Percentiles rank a stretch among this genome's conserved stretches.
Conservation (phyloP, 768 basidiomycete species). For the Tulasnella sp. region DNA sequence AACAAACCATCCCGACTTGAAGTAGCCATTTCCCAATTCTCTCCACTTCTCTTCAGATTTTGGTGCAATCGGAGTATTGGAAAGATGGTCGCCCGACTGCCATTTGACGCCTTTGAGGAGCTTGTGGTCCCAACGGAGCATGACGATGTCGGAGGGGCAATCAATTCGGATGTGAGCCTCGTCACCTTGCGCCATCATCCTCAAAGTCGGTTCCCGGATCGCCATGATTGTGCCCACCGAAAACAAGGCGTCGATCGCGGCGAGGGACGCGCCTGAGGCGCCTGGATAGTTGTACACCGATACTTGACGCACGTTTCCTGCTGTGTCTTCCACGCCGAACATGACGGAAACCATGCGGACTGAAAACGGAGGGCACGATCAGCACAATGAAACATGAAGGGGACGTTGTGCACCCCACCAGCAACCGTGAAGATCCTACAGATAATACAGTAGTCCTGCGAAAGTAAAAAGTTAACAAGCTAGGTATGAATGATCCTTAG, state of each 20-base stretch:
- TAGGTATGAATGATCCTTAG: background rate
- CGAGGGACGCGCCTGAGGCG: background rate
- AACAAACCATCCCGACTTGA: conserved; percentile 6
- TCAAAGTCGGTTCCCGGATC: conserved; percentile 20
- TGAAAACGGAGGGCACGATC: background rate
- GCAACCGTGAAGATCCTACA: background rate
- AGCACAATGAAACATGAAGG: no score
- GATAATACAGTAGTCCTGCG: background rate
- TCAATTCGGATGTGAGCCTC: conserved; percentile 17
- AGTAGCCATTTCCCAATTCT: conserved; percentile 14
- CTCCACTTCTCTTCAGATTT: conserved; percentile 4
- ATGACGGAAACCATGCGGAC: conserved; percentile 8
- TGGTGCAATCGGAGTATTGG: background rate
- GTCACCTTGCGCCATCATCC: background rate
- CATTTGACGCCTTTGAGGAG: conserved; percentile 4
- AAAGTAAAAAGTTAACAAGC: background rate
- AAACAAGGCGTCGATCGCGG: conserved; percentile 19
- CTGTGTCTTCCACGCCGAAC: conserved; percentile 6
- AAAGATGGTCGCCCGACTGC: background rate
- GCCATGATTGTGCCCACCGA: conserved; percentile 17
- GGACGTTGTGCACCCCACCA: background rate
- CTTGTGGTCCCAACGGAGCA: background rate
- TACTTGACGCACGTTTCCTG: background rate
- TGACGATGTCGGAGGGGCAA: conserved; percentile 16
- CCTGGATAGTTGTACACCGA: conserved; percentile 13